Base-by-base conservation (phyloP, 331 rosid species). In the Dryas integrifolia region DNA sequence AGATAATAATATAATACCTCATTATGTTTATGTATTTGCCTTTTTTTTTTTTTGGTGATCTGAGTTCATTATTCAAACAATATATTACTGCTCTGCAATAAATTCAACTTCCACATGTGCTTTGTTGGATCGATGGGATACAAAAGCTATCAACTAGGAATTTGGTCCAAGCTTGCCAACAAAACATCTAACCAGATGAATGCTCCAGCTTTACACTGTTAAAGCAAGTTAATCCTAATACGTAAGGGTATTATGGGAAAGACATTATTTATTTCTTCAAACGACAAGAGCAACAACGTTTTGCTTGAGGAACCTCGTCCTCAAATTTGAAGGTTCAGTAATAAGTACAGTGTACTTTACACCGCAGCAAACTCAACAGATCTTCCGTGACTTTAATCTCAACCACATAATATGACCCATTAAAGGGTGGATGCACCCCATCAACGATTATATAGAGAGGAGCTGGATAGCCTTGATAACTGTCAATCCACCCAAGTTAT, bases 1-100 rank as follows among this genome's bases (percentile, higher is more conserved):
- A 48, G 47, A 49, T 47, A 70, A 64, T 38, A 41, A 62, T 72
- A 70, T 71, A 72, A 81, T 72, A 64, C 51, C 72, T 72, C 81
- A 26, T 81, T 76, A 52, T 81, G 82, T 46, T 43, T 21, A 21
- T 21, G 24, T 21, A 21, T 21, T 21, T 21, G 24, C 24, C 0
- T 21, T 21, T 21, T 18, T 21, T 21, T 21, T 21, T 21, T 0
- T 21, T 21, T 0, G 24, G 24, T 14, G 35, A 30, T 30, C 35
- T 30, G 35, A 63, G 35, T 41, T 40, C 14, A 9, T 63, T 16
- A 15, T 63, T 63, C 68, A 46, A 41, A 63, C 35, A 30, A 30
- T 30, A 30, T 2, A 30, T 30, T 2, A 30, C 2, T 30, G 24
- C 35, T 30, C 35, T 30, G 35, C 35, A 1, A 30, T 30, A 30